Conservation (phyloP, 2,329 filamentous ascomycete genomes). For the Aspergillus sp. region DNA sequence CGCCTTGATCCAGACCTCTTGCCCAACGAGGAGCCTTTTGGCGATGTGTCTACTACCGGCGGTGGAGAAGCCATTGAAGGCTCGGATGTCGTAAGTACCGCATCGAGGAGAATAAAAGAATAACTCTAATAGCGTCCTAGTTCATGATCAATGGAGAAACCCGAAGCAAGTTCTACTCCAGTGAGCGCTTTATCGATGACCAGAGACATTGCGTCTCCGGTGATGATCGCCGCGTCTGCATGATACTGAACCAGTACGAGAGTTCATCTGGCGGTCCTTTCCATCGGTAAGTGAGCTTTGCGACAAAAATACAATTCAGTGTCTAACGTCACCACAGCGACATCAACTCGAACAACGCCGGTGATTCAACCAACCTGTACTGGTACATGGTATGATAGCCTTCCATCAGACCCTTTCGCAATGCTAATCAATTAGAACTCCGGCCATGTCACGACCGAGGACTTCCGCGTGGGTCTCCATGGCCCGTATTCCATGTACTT, state of each 20-base stretch:
- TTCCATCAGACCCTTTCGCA: background rate
- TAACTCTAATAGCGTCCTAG: constrained; percentile 5
- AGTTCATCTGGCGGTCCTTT: constrained; percentile 61
- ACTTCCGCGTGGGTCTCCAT: constrained; percentile 56
- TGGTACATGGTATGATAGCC: constrained; percentile 52
- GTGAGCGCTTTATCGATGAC: constrained; percentile 63
- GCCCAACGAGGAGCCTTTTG: constrained; percentile 49
- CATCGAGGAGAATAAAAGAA: background rate
- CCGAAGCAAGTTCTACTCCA: constrained; percentile 64
- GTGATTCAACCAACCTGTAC: constrained; percentile 52
- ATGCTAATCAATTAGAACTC: constrained; percentile 44
- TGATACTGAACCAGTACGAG: constrained; percentile 53
- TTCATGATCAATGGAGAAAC: constrained; percentile 57
- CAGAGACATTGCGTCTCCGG: constrained; percentile 49
- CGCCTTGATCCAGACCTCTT: constrained; percentile 49
- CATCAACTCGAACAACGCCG: constrained; percentile 60
- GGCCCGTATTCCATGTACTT: constrained; percentile 60
- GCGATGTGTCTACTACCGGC: constrained; percentile 50
- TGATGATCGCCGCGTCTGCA: constrained; percentile 52
- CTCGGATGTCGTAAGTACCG: constrained; percentile 40
- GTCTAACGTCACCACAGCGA: constrained; percentile 35
- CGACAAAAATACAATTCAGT: background rate
- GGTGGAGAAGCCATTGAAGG: constrained; percentile 52
- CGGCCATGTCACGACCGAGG: constrained; percentile 56
- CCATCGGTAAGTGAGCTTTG: constrained; percentile 38